Evolutionary conservation across 2,329 filamentous ascomycete species (phyloP).

Genomic region (Alternaria viburni): DNA sequence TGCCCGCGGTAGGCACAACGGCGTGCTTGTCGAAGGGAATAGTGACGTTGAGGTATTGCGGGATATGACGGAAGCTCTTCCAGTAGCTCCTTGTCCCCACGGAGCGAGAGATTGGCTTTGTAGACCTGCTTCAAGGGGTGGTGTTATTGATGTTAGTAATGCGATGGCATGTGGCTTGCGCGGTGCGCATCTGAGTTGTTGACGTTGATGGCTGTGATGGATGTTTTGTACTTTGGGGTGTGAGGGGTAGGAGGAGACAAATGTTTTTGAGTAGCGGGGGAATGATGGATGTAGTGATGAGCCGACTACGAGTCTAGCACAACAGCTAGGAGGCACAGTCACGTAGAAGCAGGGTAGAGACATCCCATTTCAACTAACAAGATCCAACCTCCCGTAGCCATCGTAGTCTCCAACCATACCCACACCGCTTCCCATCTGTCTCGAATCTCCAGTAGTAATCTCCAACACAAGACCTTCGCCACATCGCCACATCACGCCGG

Average conservation of each 20-base stretch:
- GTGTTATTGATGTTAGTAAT: neutral
- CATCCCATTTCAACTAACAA: neutral
- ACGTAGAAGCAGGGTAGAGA: neutral
- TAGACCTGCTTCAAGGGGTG: neutral
- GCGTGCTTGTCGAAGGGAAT: neutral
- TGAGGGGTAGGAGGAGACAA: neutral
- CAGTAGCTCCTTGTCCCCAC: accelerated
- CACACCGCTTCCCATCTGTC: no score
- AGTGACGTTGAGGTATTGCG: neutral
- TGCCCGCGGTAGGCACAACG: neutral
- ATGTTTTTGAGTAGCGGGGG: accelerated
- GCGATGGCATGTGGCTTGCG: neutral
- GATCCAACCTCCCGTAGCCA: no score
- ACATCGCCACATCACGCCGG: no score
- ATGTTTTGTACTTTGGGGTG: neutral
- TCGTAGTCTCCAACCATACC: no score
- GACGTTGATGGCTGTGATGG: neutral
- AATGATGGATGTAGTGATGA: neutral
- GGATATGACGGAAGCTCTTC: no score
- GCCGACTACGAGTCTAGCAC: neutral
- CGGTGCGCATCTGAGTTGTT: neutral
- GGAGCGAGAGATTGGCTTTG: neutral
- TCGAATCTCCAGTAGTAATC: no score
- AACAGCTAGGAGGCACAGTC: no score
- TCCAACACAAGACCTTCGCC: no score